A percentile compares a stretch with the other conserved stretches of the same genome.
Conservation (phyloP, 768 basidiomycete species). For the Boletus rubropictus region DNA sequence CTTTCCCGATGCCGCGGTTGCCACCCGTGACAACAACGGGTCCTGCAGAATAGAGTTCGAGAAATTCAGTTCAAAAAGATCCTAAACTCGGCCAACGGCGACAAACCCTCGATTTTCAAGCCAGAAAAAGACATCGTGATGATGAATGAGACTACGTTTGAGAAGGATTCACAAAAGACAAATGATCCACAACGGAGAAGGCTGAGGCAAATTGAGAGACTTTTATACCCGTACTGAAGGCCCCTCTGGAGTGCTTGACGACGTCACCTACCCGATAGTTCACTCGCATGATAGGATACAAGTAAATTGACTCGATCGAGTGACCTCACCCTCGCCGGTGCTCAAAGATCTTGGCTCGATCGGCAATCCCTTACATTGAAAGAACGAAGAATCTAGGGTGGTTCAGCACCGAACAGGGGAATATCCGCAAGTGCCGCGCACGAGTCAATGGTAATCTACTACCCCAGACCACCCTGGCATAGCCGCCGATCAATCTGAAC, state of each 20-base stretch:
- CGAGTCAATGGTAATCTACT: conserved; percentile 6
- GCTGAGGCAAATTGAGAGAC: neutral
- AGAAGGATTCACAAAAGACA: neutral
- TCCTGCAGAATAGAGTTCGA: conserved; percentile 26
- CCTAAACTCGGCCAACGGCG: neutral
- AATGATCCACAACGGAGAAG: neutral
- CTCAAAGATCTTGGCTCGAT: neutral
- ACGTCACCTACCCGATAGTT: conserved; percentile 4
- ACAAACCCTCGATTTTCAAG: conserved; percentile 30
- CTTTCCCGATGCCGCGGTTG: conserved; percentile 56
- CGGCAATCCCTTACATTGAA: conserved; percentile 2
- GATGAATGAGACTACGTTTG: conserved; percentile 3
- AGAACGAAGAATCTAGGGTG: neutral
- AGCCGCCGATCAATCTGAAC: neutral
- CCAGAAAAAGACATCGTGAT: conserved; percentile 11
- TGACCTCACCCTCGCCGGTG: conserved; percentile 6
- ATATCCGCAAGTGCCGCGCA: conserved; percentile 11
- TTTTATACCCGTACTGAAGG: conserved; percentile 11
- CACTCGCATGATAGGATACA: conserved; percentile 4
- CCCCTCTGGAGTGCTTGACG: conserved; percentile 13
- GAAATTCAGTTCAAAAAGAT: neutral
- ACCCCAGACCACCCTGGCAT: neutral
- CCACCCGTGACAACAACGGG: conserved; percentile 58
- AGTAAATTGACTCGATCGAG: conserved; percentile 10
- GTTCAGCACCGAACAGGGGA: conserved; percentile 4